Evolutionary conservation across 2,329 filamentous ascomycete species (phyloP).

Genomic region (Cercospora citrullina): DNA sequence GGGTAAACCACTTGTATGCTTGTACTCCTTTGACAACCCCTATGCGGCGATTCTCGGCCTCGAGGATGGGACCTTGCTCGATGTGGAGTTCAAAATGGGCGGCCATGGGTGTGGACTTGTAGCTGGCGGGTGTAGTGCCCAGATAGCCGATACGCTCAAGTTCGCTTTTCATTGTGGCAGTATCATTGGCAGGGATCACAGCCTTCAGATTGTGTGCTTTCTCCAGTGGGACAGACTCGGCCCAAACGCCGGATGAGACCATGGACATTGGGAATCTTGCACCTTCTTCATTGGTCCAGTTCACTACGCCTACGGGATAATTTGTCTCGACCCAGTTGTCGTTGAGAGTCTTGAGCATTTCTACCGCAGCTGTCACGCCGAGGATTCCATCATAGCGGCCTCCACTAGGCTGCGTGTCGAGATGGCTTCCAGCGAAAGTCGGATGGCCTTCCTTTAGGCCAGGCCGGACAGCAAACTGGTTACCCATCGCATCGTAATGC

Average conservation of each 20-base stretch:
- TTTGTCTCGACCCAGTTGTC: slow-evolving; percentile 69
- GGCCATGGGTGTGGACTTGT: slow-evolving; percentile 64
- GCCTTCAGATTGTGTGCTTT: slow-evolving; percentile 63
- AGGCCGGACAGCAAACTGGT: slow-evolving; percentile 72
- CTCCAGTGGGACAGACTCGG: slow-evolving; percentile 63
- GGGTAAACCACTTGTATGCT: slow-evolving; percentile 71
- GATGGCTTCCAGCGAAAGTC: slow-evolving; percentile 47
- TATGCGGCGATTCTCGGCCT: slow-evolving; percentile 62
- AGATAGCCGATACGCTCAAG: slow-evolving; percentile 72
- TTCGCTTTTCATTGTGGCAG: slow-evolving; percentile 65
- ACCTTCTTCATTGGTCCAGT: slow-evolving; percentile 83
- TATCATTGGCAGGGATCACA: slow-evolving; percentile 56
- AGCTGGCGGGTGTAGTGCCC: slow-evolving; percentile 57
- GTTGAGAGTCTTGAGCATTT: slow-evolving; percentile 67
- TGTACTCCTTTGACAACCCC: slow-evolving; percentile 73
- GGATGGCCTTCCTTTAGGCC: slow-evolving; percentile 58
- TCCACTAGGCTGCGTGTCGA: slow-evolving; percentile 58
- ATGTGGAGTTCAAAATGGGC: slow-evolving; percentile 85
- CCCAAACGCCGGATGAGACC: slow-evolving; percentile 75
- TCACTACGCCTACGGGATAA: slow-evolving; percentile 71
- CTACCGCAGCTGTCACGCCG: slow-evolving; percentile 70
- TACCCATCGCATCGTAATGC: slow-evolving; percentile 74
- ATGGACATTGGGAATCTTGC: slow-evolving; percentile 76
- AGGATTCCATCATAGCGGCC: slow-evolving; percentile 76
- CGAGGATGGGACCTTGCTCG: slow-evolving; percentile 77